Evolutionary conservation across 2,329 filamentous ascomycete species (phyloP).

Genomic region (Cephalotrichum gorgonifer): DNA sequence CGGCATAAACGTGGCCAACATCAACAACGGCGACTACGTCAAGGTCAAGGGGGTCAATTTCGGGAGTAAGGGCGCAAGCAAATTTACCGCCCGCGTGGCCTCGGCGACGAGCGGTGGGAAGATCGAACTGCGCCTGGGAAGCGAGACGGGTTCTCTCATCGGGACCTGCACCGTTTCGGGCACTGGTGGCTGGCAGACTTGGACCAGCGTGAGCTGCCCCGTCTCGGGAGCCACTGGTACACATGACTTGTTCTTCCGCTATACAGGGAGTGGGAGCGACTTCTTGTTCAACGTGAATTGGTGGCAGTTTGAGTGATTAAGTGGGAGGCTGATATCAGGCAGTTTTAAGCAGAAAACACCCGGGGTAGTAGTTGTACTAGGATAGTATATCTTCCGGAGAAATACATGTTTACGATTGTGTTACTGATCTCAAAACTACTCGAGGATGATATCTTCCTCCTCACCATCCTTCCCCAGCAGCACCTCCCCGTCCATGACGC

Average conservation of each 20-base stretch:
- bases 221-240: slow-evolving; percentile 12
- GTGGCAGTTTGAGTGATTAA: slow-evolving; percentile 13
- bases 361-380: background rate
- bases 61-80: slow-evolving; percentile 13
- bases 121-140: slow-evolving; percentile 17
- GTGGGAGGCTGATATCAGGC: background rate
- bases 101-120: slow-evolving; percentile 13
- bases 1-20: slow-evolving; percentile 13
- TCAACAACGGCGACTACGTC: slow-evolving; percentile 20
- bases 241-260: slow-evolving; percentile 13
- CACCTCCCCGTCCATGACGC: no score
- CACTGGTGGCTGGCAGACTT: slow-evolving; percentile 17
- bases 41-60: slow-evolving; percentile 20
- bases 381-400: background rate
- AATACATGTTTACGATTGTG: background rate
- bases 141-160: slow-evolving; percentile 13
- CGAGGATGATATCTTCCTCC: no score
- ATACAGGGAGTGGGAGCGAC: slow-evolving; percentile 10
- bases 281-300: slow-evolving; percentile 15
- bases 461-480: no score
- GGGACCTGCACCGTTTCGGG: slow-evolving; percentile 16
- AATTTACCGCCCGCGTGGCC: slow-evolving; percentile 15
- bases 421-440: no score
- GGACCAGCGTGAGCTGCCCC: slow-evolving; percentile 12
- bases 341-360: background rate